Evolutionary conservation across 345 rosid species (phyloP).

Genomic region (Orychophragmus violaceus): DNA sequence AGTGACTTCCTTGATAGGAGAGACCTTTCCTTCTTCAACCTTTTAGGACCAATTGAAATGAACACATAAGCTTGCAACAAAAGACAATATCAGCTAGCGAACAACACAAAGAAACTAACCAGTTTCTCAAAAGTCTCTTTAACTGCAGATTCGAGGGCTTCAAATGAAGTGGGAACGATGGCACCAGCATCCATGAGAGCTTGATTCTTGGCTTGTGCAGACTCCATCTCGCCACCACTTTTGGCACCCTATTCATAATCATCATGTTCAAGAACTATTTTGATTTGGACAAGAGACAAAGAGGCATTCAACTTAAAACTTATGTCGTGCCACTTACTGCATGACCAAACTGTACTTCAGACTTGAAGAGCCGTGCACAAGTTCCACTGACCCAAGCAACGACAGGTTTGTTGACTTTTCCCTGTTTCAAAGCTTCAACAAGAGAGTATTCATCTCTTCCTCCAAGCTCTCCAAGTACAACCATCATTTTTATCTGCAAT

Average conservation of each 20-base stretch:
- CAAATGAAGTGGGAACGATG: conserved; percentile 87
- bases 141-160: conserved; percentile 69
- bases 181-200: conserved; percentile 92
- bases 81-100: neutral
- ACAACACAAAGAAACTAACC: conserved; percentile 38
- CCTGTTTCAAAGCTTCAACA: conserved; percentile 92
- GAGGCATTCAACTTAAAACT: neutral
- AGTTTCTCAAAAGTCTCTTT: conserved; percentile 86
- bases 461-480: conserved; percentile 98
- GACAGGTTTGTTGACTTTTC: conserved; percentile 87
- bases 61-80: neutral
- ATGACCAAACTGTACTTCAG: conserved; percentile 98
- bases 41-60: conserved; percentile 19
- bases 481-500: conserved; percentile 80
- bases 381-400: conserved; percentile 99
- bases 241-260: conserved; percentile 75
- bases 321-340: conserved; percentile 61
- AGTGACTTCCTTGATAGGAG: conserved; percentile 66
- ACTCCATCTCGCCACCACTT: conserved; percentile 98
- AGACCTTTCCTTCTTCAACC: conserved; percentile 75
- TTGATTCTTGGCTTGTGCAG: conserved; percentile 99
- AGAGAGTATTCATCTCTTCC: conserved; percentile 96
- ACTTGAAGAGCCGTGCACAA: conserved; percentile 94
- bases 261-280: conserved; percentile 14
- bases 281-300: neutral